A percentile compares a stretch with the other conserved stretches of the same genome.
These are phyloP conservation scores for Russula abietina DNA, from an alignment of 768 basidiomycete species.

Conservation along the genomic window DNA sequence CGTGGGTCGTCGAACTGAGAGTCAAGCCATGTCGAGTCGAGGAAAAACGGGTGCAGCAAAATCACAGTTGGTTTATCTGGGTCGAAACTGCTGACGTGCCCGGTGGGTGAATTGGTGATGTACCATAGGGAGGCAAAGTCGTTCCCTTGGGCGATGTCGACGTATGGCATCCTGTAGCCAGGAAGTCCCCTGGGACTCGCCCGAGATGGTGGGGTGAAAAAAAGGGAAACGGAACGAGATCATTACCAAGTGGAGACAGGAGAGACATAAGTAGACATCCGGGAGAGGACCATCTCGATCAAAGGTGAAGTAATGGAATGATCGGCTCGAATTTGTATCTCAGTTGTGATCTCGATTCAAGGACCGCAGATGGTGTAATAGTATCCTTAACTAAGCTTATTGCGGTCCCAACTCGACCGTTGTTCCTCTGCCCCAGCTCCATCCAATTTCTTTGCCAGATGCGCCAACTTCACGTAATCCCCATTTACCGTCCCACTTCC, in stretches of 20 bases:
- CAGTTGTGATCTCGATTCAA: no score
- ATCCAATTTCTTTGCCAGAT: conserved; percentile 9
- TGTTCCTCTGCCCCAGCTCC: conserved; percentile 10
- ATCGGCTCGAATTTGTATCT: no score
- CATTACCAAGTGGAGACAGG: neutral
- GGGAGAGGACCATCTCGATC: neutral
- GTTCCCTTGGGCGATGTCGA: conserved; percentile 21
- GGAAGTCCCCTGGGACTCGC: no score
- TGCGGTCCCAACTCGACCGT: neutral
- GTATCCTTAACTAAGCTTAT: neutral
- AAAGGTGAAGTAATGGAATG: neutral
- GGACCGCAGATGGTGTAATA: no score
- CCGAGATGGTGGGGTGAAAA: neutral
- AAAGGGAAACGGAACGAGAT: neutral
- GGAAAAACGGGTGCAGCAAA: conserved; percentile 28
- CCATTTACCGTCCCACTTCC: conserved; percentile 20
- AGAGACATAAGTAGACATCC: neutral
- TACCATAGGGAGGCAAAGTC: conserved; percentile 29
- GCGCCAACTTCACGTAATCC: conserved; percentile 14
- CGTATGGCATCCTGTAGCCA: conserved; percentile 25
- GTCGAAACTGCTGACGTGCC: conserved; percentile 27
- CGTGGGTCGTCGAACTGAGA: conserved; percentile 29
- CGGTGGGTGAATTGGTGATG: conserved; percentile 28
- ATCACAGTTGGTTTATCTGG: conserved; percentile 28
- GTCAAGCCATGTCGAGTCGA: conserved; percentile 29